Percentiles rank a stretch among this genome's conserved stretches.
These are phyloP conservation scores for Lepiota brunneoincarnata DNA, from an alignment of 768 basidiomycete genomes.

Conservation along the genomic window DNA sequence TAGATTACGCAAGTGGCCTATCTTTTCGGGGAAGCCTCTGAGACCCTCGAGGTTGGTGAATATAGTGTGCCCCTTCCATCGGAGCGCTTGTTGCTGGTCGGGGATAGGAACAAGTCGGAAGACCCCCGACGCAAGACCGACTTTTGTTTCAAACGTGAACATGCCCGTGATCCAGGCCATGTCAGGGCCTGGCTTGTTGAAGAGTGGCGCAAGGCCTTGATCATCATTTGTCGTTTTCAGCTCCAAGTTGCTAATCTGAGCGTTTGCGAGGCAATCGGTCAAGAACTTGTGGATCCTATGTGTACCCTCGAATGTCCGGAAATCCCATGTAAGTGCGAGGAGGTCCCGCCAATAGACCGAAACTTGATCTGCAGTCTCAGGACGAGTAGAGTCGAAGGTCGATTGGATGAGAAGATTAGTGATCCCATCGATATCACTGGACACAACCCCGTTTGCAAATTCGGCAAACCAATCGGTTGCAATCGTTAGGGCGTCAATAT, in stretches of 20 bases:
- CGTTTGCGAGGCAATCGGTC: constrained; percentile 28
- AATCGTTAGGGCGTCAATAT: constrained; percentile 28
- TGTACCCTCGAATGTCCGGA: constrained; percentile 43
- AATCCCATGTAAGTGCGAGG: constrained; percentile 50
- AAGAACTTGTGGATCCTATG: constrained; percentile 38
- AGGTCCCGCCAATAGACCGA: constrained; percentile 50
- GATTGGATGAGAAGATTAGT: constrained; percentile 28
- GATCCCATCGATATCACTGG: constrained; percentile 21
- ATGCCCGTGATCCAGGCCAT: constrained; percentile 46
- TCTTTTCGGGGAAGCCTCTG: constrained; percentile 39
- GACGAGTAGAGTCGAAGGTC: constrained; percentile 22
- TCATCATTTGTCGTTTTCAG: constrained; percentile 22
- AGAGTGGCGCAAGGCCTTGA: constrained; percentile 14
- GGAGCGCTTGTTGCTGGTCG: constrained; percentile 6
- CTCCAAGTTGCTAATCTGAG: constrained; percentile 25
- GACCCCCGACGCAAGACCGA: constrained; percentile 42
- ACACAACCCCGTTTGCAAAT: constrained; percentile 15
- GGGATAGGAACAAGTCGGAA: constrained; percentile 40
- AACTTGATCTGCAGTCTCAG: constrained; percentile 13
- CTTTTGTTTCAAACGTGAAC: constrained; percentile 45
- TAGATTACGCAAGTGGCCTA: constrained; percentile 36
- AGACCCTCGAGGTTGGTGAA: constrained; percentile 51
- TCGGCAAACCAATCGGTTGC: constrained; percentile 26
- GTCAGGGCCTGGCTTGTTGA: constrained; percentile 36
- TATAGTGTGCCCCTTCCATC: constrained; percentile 51